Conservation (phyloP, 495 filamentous ascomycete genomes). For the Amniculicola lignicola region DNA sequence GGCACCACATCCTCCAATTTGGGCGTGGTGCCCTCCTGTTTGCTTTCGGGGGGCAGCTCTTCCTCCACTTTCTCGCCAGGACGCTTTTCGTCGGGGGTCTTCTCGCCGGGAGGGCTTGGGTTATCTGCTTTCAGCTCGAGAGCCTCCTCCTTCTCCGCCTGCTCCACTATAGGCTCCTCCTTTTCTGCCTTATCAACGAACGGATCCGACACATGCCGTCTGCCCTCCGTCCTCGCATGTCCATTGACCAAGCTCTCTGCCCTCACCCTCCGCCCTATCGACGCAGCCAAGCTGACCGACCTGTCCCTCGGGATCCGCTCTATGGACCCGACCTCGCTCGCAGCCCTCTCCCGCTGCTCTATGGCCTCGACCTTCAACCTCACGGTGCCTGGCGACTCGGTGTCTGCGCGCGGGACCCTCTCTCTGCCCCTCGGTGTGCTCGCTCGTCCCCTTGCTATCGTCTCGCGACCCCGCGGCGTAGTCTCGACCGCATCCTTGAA, state of each 20-base stretch:
- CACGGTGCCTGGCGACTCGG: too few relatives aligned
- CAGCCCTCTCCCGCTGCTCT: too few relatives aligned
- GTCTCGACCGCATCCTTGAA: conserved; percentile 17
- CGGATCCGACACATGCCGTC: too few relatives aligned
- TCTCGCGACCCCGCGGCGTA: conserved; percentile 10
- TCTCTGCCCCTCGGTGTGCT: neutral
- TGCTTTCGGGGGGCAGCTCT: too few relatives aligned
- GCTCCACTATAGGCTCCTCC: neutral
- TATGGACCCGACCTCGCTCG: neutral
- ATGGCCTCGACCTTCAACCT: too few relatives aligned
- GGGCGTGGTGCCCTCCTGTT: too few relatives aligned
- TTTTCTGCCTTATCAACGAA: neutral
- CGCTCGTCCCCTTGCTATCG: neutral
- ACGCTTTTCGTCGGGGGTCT: neutral
- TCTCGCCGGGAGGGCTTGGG: neutral
- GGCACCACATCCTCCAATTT: too few relatives aligned
- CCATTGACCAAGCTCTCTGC: neutral
- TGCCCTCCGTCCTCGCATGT: neutral
- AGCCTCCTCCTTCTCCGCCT: neutral
- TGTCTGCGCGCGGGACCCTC: too few relatives aligned
- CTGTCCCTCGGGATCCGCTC: neutral
- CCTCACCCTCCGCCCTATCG: neutral
- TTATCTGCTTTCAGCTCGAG: neutral
- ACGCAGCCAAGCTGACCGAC: neutral
- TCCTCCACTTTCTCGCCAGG: too few relatives aligned